Conservation (phyloP, 495 filamentous ascomycete species). For the Lasiosphaeria hispida region DNA sequence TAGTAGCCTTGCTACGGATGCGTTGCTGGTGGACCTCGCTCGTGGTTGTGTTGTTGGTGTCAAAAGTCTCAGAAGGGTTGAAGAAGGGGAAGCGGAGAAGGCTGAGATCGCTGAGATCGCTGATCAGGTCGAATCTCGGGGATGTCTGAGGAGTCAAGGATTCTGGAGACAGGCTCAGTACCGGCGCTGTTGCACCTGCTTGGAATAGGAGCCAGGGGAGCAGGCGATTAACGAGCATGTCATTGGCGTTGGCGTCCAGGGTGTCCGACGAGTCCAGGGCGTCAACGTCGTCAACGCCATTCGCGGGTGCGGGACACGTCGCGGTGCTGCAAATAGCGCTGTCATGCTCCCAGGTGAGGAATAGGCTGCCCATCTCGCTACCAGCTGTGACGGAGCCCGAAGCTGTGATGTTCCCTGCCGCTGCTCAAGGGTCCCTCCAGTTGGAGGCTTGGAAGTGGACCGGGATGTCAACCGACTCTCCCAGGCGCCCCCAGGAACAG, state of each 20-base stretch:
- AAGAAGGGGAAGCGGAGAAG: conserved; percentile 23
- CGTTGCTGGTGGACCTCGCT: conserved; percentile 2
- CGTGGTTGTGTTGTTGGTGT: conserved; percentile 6
- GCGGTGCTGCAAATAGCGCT: conserved; percentile 21
- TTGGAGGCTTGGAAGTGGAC: background rate
- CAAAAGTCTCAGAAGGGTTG: conserved; percentile 1
- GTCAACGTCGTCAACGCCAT: conserved; percentile 19
- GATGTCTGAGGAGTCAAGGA: conserved; percentile 26
- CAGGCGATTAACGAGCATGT: conserved; percentile 18
- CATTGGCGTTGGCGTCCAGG: conserved; percentile 11
- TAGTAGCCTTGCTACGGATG: background rate
- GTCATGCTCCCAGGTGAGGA: conserved; percentile 12
- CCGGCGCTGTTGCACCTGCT: conserved; percentile 15
- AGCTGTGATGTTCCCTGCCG: conserved; percentile 13
- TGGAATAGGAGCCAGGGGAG: conserved; percentile 19
- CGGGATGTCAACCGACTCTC: background rate
- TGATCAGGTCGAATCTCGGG: conserved; percentile 19
- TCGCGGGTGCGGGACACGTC: conserved; percentile 16
- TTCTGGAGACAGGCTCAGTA: conserved; percentile 14
- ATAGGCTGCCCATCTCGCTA: conserved; percentile 29
- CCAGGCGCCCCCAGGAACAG: background rate
- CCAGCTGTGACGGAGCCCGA: conserved; percentile 8
- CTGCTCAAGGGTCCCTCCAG: background rate
- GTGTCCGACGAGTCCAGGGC: conserved; percentile 13
- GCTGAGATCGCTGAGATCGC: conserved; percentile 23